Percentiles rank a stretch among this genome's conserved stretches.
Evolutionary conservation across 2,329 filamentous ascomycete genomes (phyloP).

Genomic region (Stenocarpella maydis): DNA sequence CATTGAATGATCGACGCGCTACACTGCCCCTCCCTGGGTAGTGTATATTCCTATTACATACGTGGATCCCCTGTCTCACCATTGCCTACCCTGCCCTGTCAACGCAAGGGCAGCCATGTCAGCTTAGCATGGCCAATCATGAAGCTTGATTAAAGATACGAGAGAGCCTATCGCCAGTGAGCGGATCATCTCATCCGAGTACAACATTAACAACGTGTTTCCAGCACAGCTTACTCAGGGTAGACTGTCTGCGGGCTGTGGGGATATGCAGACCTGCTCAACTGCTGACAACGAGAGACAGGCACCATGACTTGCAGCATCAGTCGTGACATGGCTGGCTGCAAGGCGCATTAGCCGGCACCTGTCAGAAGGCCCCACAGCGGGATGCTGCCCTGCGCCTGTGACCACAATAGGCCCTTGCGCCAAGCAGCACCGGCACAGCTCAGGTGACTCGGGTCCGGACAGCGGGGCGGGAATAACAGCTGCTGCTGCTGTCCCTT

Average conservation of each 20-base stretch:
- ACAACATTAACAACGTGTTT: neutral
- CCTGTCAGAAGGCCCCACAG: neutral
- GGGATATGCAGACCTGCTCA: neutral
- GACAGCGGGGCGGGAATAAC: neutral
- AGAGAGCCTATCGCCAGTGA: neutral
- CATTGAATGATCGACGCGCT: slow-evolving; percentile 18
- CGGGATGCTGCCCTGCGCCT: slow-evolving; percentile 10
- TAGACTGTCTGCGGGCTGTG: too few relatives aligned
- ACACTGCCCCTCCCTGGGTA: neutral
- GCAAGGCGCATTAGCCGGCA: slow-evolving; percentile 7
- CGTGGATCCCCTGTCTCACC: slow-evolving; percentile 12
- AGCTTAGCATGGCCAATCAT: neutral
- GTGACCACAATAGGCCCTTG: neutral
- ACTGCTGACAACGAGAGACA: neutral
- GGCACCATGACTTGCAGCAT: slow-evolving; percentile 15
- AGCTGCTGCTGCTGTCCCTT: neutral
- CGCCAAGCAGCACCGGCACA: neutral
- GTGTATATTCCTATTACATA: neutral
- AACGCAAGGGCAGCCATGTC: slow-evolving; percentile 1
- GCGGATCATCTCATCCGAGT: neutral
- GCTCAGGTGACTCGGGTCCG: slow-evolving; percentile 12
- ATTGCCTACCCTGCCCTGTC: neutral
- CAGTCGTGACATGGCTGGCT: slow-evolving; percentile 13
- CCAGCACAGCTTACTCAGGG: too few relatives aligned
- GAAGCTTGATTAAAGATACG: slow-evolving; percentile 18